Conservation (phyloP, 1,284 basidiomycete species). For the Boletus smithii region DNA sequence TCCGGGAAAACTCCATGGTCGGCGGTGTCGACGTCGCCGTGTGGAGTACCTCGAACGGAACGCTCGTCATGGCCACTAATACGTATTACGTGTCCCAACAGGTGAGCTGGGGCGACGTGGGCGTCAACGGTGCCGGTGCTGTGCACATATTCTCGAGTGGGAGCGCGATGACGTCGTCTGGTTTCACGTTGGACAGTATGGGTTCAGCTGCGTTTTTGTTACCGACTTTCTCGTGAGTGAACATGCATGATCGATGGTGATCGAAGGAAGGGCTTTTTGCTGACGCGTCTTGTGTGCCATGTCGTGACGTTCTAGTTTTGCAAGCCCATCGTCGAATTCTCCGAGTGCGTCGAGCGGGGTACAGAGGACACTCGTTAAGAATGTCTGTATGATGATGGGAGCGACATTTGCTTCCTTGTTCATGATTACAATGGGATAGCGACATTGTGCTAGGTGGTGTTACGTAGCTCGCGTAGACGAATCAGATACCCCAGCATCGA, state of each 20-base stretch:
- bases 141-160: conserved; percentile 19
- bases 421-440: background rate
- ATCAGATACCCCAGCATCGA: background rate
- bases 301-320: background rate
- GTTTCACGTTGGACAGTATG: conserved; percentile 18
- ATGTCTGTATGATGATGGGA: background rate
- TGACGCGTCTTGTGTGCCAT: conserved; percentile 1
- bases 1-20: conserved; percentile 29
- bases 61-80: conserved; percentile 44
- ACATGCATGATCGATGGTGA: background rate
- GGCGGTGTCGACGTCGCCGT: conserved; percentile 42
- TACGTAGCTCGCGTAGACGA: too few species aligned
- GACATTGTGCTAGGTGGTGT: background rate
- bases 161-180: conserved; percentile 5
- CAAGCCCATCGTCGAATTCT: background rate
- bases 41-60: conserved; percentile 38
- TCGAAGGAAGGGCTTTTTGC: background rate
- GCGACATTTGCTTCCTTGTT: background rate
- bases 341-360: conserved; percentile 1
- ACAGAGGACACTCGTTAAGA: background rate
- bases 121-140: background rate
- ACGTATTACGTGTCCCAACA: conserved; percentile 35
- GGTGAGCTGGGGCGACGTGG: conserved; percentile 21
- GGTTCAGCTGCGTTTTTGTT: conserved; percentile 26
- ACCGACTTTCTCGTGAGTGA: conserved; percentile 16